Evolutionary conservation across 1,284 basidiomycete genomes (phyloP).

Genomic region (Coriolopsis trogii): DNA sequence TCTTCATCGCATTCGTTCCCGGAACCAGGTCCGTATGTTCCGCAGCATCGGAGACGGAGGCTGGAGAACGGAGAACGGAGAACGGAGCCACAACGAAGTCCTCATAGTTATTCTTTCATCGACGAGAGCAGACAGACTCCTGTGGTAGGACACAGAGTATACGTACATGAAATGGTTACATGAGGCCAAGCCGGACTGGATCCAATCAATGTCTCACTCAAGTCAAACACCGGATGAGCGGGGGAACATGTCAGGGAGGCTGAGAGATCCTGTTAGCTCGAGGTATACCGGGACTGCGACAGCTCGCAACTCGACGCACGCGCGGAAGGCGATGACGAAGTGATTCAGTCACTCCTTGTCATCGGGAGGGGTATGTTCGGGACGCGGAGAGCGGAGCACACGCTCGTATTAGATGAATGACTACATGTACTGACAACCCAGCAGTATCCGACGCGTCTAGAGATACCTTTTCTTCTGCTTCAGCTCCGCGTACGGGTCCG

Average conservation of each 20-base stretch:
- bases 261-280: too few relatives aligned
- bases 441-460: constrained; percentile 22
- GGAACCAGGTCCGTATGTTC: background rate
- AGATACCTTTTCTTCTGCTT: constrained; percentile 57
- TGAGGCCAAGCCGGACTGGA: too few relatives aligned
- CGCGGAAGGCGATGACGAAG: background rate
- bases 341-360: background rate
- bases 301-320: too few relatives aligned
- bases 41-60: background rate
- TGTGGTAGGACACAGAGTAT: too few relatives aligned
- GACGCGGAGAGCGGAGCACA: constrained; percentile 5
- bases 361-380: background rate
- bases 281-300: too few relatives aligned
- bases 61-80: constrained; percentile 5
- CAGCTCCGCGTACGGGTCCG: constrained; percentile 55
- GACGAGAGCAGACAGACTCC: too few relatives aligned
- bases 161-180: too few relatives aligned
- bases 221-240: too few relatives aligned
- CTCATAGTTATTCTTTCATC: too few relatives aligned
- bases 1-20: background rate
- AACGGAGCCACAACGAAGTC: too few relatives aligned
- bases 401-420: constrained; percentile 15
- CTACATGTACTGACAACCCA: constrained; percentile 12
- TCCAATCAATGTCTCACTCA: too few relatives aligned
- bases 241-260: too few relatives aligned